Base-by-base conservation (phyloP, 306 rosid genomes). In the Cercis canadensis region DNA sequence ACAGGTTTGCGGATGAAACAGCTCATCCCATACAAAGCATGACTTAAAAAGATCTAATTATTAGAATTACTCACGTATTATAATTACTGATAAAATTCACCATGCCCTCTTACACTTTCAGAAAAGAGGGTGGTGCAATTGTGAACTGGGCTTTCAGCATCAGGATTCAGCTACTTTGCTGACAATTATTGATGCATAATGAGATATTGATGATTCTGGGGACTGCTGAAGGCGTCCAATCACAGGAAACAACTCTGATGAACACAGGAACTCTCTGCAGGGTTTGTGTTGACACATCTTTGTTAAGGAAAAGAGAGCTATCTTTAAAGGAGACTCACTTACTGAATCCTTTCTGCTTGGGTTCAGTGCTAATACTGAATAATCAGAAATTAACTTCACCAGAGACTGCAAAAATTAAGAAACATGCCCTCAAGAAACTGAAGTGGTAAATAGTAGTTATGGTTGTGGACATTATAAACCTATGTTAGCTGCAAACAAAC, bases 251-350 rank as follows among this genome's bases (percentile, higher is more conserved):
- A 94, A 55, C 33, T 85, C 83, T 6, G 99, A 94, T 51, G 96
- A 89, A 75, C 89, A 82, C 5, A 94, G 85, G 84, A 91, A 87
- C 51, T 87, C 88, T 57, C 86, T 82, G 80, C 99, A 94, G 13
- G 86, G 90, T 32, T 76, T 80, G 74, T 91, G 92, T 8, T 95
- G 78, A 67, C 99, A 94, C 99, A 94, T 91, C 87, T 94, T 94
- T 57, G 96, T 89, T 59, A 94, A 75, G 21, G 99, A 87, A 75
- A 91, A 89, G 31, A 94, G 82, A 37, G 99, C 97, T 70, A 94
- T 94, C 79, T 94, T 91, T n/a, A 91, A 83, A 19, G 99, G 97
- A 52, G 96, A 94, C 78, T 94, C 99, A 2, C 67, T 87, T 44
- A 72, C 78, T 32, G 89, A 78, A 50, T 90, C 92, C 41, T 78